Conservation (phyloP, 106 monocot genomes). For the Alisma plantagoaquatica region DNA sequence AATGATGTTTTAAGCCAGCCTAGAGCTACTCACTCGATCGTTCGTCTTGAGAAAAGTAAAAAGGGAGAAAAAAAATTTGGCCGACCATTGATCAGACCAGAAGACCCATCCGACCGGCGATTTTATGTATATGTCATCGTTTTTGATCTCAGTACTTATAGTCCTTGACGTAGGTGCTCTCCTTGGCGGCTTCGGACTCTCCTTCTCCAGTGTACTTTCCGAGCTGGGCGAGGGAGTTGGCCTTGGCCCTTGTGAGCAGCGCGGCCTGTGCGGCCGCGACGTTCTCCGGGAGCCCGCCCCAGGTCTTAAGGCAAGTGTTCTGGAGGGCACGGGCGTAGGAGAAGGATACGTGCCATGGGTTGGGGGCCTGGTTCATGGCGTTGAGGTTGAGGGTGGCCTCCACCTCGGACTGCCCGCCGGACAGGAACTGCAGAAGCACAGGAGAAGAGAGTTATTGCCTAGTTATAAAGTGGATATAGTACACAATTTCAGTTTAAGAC, state of each 20-base stretch:
- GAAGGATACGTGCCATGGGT: conserved; percentile 31
- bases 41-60: no score
- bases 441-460: neutral
- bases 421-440: conserved; percentile 8
- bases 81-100: no score
- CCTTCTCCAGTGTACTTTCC: no score
- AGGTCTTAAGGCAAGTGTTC: conserved; percentile 31
- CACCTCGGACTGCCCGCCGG: conserved; percentile 21
- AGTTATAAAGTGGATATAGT: neutral
- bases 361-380: conserved; percentile 24
- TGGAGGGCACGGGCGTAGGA: conserved; percentile 18
- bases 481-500: no score
- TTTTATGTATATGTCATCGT: no score
- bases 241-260: conserved; percentile 18
- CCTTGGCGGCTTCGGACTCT: conserved; percentile 18
- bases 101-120: no score
- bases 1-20: no score
- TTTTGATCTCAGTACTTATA: conserved; percentile 23
- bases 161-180: conserved; percentile 18
- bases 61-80: no score
- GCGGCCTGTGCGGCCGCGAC: conserved; percentile 12
- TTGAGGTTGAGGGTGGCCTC: no score
- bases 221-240: no score
- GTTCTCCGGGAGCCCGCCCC: conserved; percentile 20
- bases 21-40: no score